Evolutionary conservation across 164 flowering plant species (phyloP), one percentile per base, ranked within the genome.

Genomic region (Malania oleifera): DNA sequence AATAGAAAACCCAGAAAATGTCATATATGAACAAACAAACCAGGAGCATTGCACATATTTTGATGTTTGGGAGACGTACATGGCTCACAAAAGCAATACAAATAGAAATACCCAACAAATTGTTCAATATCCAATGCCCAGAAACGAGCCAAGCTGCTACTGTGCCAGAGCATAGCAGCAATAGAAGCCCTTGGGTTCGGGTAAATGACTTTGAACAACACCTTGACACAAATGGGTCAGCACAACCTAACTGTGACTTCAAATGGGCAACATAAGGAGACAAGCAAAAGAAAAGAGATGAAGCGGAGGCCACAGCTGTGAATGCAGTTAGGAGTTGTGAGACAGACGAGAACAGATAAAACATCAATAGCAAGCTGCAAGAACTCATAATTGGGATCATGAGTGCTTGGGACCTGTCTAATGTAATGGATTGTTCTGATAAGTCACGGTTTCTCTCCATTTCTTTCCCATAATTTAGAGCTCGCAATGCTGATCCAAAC

Each of bases 1-100:
- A 93, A 68, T 75, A 93, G 79, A 86, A 93, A 46, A 93, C 99
- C 99, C 97, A 93, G 71, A 90, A 93, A 56, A 93, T 83, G 71
- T 93, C 99, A 65, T 93, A 90, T 3, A 85, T 74, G 51, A 93
- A 90, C 77, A 90, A 63, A 67, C 96, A 93, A 37, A 68, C 74
- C n/a, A 93, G 88, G 14, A 93, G 97, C 84, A 93, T 72, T 3
- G 95, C 82, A 68, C 99, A 93, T 38, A 90, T 75, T 76, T 86
- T 93, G 68, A 93, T 83, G 79, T 93, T 93, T 28, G 95, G 97
- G 34, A 93, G 85, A 39, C 99, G 86, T 17, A 93, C 91, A 70
- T 93, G 99, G 71, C 99, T 88, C 40, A 93, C 97, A 75, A 90
- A 93, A 40, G 96, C 92, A 54, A 93, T 67, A 48, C 97, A 90